These are phyloP conservation scores for Seiridium unicorne DNA, from an alignment of 2,329 filamentous ascomycete genomes.

Conservation along the genomic window DNA sequence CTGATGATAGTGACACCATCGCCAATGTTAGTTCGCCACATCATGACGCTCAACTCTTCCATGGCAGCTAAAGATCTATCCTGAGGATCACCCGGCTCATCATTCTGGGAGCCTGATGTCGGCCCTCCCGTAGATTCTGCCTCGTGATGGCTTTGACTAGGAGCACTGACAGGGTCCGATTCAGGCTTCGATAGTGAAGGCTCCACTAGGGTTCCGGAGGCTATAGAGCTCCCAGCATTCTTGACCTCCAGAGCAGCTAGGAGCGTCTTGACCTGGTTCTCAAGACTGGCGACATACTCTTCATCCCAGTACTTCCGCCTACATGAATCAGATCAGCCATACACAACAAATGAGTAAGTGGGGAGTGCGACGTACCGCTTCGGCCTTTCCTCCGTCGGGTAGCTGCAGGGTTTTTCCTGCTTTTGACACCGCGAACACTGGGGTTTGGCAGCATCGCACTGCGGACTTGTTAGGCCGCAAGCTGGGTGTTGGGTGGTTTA, in stretches of 20 bases:
- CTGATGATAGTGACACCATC: conserved; percentile 16
- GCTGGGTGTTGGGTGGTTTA: background rate
- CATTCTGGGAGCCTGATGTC: background rate
- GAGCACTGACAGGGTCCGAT: background rate
- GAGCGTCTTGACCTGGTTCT: conserved; percentile 14
- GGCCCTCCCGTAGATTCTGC: background rate
- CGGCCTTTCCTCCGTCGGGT: conserved; percentile 8
- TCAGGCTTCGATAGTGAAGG: background rate
- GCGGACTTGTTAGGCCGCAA: background rate
- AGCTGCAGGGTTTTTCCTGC: conserved; percentile 13
- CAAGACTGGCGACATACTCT: conserved; percentile 17
- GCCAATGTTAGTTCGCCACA: conserved; percentile 16
- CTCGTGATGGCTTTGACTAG: background rate
- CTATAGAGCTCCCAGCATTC: background rate
- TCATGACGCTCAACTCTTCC: conserved; percentile 16
- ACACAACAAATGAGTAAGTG: background rate
- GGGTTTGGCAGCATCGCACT: conserved; percentile 16
- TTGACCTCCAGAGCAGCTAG: conserved; percentile 12
- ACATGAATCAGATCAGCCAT: background rate
- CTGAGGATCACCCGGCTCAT: background rate
- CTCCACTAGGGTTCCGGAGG: background rate
- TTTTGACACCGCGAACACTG: conserved; percentile 13
- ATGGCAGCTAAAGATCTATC: conserved; percentile 14
- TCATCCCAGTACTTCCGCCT: conserved; percentile 18
- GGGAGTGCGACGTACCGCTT: background rate